Evolutionary conservation across 1,284 basidiomycete species (phyloP), one percentile per base, ranked within the genome.

Genomic region (Anthracocystis walkeri): DNA sequence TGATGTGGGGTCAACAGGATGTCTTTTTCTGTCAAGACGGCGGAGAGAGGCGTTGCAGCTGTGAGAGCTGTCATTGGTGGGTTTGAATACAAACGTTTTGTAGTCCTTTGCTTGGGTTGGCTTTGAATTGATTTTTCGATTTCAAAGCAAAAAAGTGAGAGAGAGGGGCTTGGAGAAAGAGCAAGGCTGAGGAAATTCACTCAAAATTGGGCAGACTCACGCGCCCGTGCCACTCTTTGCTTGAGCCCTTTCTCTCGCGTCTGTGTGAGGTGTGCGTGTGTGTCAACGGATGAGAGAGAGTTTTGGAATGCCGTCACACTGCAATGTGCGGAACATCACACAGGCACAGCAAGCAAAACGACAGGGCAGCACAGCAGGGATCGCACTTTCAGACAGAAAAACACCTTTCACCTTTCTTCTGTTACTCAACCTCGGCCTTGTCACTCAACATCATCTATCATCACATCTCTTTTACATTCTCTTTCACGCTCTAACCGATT

Each of bases 181-280:
- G 25, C 10, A 11, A 25, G 20, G 31, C 31, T 33, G n/a, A n/a
- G n/a, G 35, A 38, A 38, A 38, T 38, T 38, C 35, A 14, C 14
- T 38, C 35, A 14, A 38, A 38, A 38, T 38, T n/a, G n/a, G 35
- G 35, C 35, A 38, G 35, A 29, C 46, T 48, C 46, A 48, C 46
- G 46, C 46, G 46, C 46, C 46, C 46, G 46, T 48, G 46, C 46
- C 46, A 48, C 46, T 48, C 25, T 27, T 48, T 31, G 21, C 23
- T 12, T 20, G n/a, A 1, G 21, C 41, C 20, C n/a, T 20, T 7
- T 6, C 41, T 20, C n/a, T 20, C 41, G 41, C 41, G 25, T 45
- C 25, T 46, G 45, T 18, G 12, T 46, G 45, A 25, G n/a, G 45
- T 46, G 46, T 25, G 44, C 35, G 35, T 38, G 35, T 38, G 35